A percentile compares a stretch with the other conserved stretches of the same genome.
These are phyloP conservation scores for Leishmania amazonensis DNA, from an alignment of 208 protist species.

Conservation along the genomic window DNA sequence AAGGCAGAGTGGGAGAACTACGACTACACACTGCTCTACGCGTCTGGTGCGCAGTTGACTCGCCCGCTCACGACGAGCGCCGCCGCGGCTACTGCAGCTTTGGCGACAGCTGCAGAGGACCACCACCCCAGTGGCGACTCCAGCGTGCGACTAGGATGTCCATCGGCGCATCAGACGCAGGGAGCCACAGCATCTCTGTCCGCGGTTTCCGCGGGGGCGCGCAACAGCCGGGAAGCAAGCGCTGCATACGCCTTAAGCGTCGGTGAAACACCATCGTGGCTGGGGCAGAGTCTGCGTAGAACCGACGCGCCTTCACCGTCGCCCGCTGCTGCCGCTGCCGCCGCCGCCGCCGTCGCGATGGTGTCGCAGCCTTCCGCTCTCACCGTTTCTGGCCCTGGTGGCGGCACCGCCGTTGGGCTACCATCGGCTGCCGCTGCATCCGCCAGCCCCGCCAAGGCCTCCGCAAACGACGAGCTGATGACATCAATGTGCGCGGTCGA, in stretches of 20 bases:
- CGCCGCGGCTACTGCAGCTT: constrained; percentile 4
- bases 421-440: background rate
- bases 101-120: background rate
- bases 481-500: constrained; percentile 22
- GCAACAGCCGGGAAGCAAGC: background rate
- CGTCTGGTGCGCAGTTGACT: constrained; percentile 1
- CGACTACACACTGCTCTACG: constrained; percentile 34
- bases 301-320: background rate
- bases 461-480: constrained; percentile 16
- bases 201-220: background rate
- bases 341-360: background rate
- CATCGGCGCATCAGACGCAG: background rate
- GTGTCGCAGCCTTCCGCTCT: background rate
- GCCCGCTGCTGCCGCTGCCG: background rate
- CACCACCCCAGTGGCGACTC: background rate
- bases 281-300: background rate
- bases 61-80: constrained; percentile 1
- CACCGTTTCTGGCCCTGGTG: constrained; percentile 1
- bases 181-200: background rate
- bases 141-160: background rate
- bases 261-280: background rate
- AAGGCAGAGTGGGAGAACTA: constrained; percentile 31
- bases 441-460: background rate
- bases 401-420: background rate
- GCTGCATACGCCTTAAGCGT: background rate